Evolutionary conservation across 1,284 basidiomycete genomes (phyloP).

Genomic region (Pseudozyma hubeiensis): DNA sequence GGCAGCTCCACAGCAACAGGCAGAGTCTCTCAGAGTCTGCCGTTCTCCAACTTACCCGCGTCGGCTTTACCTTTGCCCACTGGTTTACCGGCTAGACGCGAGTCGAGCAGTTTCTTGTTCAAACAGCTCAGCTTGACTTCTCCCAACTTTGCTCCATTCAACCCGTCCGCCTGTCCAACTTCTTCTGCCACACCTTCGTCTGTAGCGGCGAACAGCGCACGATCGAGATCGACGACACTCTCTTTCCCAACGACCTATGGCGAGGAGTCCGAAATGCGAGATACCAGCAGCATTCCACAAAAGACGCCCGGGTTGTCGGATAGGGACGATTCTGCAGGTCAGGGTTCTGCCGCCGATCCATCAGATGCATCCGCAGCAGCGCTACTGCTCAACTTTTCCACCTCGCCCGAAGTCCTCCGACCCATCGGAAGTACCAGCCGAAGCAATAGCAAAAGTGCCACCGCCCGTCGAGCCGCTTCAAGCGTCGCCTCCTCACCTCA

Average conservation of each 20-base stretch:
- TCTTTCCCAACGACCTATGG: conserved; percentile 27
- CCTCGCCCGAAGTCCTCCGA: conserved; percentile 52
- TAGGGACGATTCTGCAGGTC: conserved; percentile 1
- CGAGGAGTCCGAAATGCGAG: conserved; percentile 29
- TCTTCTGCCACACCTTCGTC: not conserved
- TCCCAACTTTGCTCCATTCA: conserved; percentile 35
- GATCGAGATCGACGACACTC: conserved; percentile 16
- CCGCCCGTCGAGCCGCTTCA: conserved; percentile 1
- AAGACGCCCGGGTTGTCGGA: conserved; percentile 28
- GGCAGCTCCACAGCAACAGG: not conserved
- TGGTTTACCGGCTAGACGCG: conserved; percentile 13
- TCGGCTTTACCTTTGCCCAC: conserved; percentile 29
- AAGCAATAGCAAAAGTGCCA: not conserved
- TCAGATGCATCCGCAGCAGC: conserved; percentile 33
- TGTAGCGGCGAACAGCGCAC: not conserved
- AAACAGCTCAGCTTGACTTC: conserved; percentile 42
- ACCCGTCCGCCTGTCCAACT: not conserved
- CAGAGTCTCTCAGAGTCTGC: conserved; percentile 16
- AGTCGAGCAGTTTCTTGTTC: conserved; percentile 42
- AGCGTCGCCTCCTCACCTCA: conserved; percentile 9
- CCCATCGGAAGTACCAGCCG: conserved; percentile 16
- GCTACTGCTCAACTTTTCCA: conserved; percentile 50
- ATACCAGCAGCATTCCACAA: conserved; percentile 3
- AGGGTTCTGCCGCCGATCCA: conserved; percentile 2
- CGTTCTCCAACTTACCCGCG: conserved; percentile 20